phyloP scores from a whole-genome alignment of 2,329 filamentous ascomycete species.

The Zalaria sp. region DNA sequence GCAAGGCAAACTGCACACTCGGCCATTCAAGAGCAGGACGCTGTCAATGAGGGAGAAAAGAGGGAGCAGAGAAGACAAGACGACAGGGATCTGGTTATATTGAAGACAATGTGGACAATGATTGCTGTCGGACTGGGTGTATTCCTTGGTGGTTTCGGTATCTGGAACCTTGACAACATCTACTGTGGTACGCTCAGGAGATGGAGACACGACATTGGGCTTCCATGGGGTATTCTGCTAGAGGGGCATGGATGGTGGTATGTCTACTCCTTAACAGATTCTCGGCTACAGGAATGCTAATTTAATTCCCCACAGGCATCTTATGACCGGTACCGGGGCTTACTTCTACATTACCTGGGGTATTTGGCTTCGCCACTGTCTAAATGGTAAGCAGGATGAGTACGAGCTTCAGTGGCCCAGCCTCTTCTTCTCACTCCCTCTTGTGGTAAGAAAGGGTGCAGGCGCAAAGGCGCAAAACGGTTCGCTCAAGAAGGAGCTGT shows the following conservation, averaged over 20 bases:
- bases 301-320: too few relatives aligned
- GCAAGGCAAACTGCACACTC: conserved; percentile 24
- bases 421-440: conserved; percentile 40
- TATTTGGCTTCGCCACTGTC: conserved; percentile 63
- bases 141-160: conserved; percentile 59
- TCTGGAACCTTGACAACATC: conserved; percentile 72
- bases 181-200: conserved; percentile 52
- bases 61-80: conserved; percentile 34
- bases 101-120: conserved; percentile 64
- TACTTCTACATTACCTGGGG: conserved; percentile 80
- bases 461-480: conserved; percentile 8
- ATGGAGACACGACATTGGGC: conserved; percentile 53
- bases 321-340: conserved; percentile 69
- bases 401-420: conserved; percentile 58
- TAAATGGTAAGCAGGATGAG: conserved; percentile 59
- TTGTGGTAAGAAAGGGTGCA: conserved; percentile 27
- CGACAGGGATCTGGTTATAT: conserved; percentile 39
- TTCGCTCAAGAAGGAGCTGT: conserved; percentile 17
- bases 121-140: conserved; percentile 52
- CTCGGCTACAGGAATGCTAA: too few relatives aligned
- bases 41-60: conserved; percentile 14
- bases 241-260: conserved; percentile 63
- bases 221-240: conserved; percentile 68
- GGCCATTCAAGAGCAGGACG: conserved; percentile 10
- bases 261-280: conserved; percentile 12